Base-by-base conservation (phyloP, 2,329 filamentous ascomycete genomes). In the Cephalotrichum gorgonifer region DNA sequence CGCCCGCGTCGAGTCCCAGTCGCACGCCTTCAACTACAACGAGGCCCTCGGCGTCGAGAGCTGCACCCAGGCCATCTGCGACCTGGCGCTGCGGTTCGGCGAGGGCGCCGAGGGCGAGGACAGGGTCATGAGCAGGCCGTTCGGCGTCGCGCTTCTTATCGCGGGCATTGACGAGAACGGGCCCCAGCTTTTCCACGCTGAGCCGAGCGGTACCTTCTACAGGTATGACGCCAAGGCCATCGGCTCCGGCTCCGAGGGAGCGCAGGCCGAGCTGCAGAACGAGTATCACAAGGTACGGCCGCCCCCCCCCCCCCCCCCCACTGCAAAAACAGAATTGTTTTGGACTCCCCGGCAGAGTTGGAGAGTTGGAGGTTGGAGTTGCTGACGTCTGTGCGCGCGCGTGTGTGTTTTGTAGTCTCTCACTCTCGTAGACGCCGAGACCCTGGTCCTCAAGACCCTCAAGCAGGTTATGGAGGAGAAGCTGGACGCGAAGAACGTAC, bases 401-500 rank as follows among this genome's bases (percentile, higher is more conserved):
- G n/a, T n/a, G n/a, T n/a, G n/a, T n/a, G n/a, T n/a, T 5, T 17
- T 12, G n/a, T 23, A 85, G 79, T 97, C 91, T 51, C 78, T 98
- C 54, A 95, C 90, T 39, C 83, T 98, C 54, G 74, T 79, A 50
- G 93, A 98, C 64, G 93, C 93, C 51, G 93, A 98, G 73, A 93
- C 90, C 3, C 73, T 98, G 56, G 90, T 95, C 47, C 75, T 98
- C 62, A 97, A 97, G 81, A 98, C 93, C 33, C 70, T 98, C 66
- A 98, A 97, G 79, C 93, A 98, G 73, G 93, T 98, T 58, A 98
- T 98, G 93, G 93, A 98, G 73, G 93, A 98, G 81, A 98, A 98
- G 75, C 78, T 98, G 53, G 93, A 98, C 66, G 80, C 89, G 55
- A 98, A 98, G 81, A 98, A 98, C 64, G 93, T 98, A 56, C 93